Evolutionary conservation across 345 rosid species (phyloP).

Genomic region (Ricinus communis): DNA sequence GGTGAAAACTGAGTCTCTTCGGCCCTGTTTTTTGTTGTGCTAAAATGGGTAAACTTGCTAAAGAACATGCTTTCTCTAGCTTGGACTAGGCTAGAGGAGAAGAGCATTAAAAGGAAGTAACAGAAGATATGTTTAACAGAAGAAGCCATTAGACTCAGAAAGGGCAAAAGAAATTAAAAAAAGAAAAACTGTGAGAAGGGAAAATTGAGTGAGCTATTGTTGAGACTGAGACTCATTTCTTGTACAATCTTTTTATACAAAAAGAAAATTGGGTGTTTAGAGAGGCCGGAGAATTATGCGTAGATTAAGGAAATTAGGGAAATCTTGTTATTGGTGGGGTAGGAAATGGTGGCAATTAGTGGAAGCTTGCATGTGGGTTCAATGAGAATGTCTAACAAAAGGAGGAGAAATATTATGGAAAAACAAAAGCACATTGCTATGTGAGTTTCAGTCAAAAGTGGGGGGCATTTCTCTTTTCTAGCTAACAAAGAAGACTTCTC

Average conservation of each 20-base stretch:
- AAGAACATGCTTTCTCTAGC: constrained; percentile 66
- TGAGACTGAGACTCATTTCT: background rate
- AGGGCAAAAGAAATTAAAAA: too few species aligned
- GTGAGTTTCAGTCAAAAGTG: too few species aligned
- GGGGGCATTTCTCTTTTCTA: too few species aligned
- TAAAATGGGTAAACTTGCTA: constrained; percentile 48
- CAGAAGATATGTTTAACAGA: constrained; percentile 10
- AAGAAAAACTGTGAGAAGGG: background rate
- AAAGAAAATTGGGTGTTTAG: background rate
- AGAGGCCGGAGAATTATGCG: constrained; percentile 44
- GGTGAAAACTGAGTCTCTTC: constrained; percentile 1
- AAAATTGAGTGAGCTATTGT: background rate
- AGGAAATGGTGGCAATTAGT: constrained; percentile 21
- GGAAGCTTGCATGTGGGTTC: constrained; percentile 41
- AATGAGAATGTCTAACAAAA: constrained; percentile 17
- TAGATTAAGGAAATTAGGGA: constrained; percentile 46
- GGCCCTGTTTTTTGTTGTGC: constrained; percentile 16
- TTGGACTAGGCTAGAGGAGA: constrained; percentile 31
- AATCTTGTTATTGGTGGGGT: constrained; percentile 38
- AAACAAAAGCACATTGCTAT: too few species aligned
- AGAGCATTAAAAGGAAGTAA: constrained; percentile 24
- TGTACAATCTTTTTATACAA: background rate
- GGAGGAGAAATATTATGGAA: too few species aligned
- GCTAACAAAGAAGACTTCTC: too few species aligned
- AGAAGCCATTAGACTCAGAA: constrained; percentile 45